Conservation (phyloP, 2,329 filamentous ascomycete species). For the Fusarium protoensiforme region DNA sequence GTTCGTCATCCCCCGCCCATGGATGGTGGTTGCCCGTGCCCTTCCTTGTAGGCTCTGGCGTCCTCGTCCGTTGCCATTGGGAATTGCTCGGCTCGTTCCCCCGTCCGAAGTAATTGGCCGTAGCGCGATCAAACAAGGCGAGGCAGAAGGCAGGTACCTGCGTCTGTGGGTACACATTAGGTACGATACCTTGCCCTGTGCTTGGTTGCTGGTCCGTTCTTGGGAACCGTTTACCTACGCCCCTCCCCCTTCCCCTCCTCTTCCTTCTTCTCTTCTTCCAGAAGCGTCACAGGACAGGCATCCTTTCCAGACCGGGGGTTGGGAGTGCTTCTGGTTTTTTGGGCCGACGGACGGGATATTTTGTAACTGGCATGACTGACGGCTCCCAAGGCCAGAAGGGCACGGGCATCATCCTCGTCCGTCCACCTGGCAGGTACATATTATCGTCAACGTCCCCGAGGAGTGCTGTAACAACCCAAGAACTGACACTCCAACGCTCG, state of each 20-base stretch:
- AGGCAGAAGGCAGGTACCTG: constrained; percentile 32
- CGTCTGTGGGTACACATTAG: constrained; percentile 38
- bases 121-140: constrained; percentile 41
- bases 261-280: constrained; percentile 37
- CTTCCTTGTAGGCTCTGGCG: neutral
- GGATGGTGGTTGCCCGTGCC: constrained; percentile 4
- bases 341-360: constrained; percentile 33
- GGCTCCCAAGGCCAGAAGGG: constrained; percentile 17
- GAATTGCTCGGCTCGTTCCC: constrained; percentile 23
- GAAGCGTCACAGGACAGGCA: constrained; percentile 34
- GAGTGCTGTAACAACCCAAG: constrained; percentile 38
- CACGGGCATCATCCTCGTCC: constrained; percentile 30
- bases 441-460: constrained; percentile 41
- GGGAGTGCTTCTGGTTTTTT: constrained; percentile 37
- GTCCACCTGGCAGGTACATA: constrained; percentile 37
- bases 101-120: constrained; percentile 31
- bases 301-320: constrained; percentile 32
- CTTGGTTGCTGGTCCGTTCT: constrained; percentile 17
- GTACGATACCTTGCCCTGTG: constrained; percentile 20
- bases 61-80: constrained; percentile 24
- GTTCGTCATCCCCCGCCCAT: constrained; percentile 27
- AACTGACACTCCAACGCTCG: constrained; percentile 33
- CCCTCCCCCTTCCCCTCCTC: constrained; percentile 26
- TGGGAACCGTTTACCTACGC: constrained; percentile 33
- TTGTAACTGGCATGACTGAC: constrained; percentile 39